phyloP scores from a whole-genome alignment of 1,284 basidiomycete species.

The Athelia psychrophila region DNA sequence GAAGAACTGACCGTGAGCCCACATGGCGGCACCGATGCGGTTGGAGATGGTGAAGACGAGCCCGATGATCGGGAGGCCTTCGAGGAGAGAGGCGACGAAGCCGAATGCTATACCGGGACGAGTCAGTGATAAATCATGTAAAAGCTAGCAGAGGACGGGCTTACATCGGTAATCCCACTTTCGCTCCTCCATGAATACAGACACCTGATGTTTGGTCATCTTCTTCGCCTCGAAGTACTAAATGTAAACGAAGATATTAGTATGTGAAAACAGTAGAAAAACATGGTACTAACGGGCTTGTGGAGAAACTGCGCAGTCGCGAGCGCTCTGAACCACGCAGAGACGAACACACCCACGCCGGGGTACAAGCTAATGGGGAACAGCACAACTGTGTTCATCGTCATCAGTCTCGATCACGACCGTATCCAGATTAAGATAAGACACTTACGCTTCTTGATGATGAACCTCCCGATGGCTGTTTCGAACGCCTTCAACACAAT shows the following conservation, averaged over 20 bases:
- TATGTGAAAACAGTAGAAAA: background rate
- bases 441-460: conserved; percentile 46
- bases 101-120: conserved; percentile 61
- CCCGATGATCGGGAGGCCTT: conserved; percentile 76
- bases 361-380: conserved; percentile 72
- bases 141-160: conserved; percentile 11
- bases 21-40: conserved; percentile 87
- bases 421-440: background rate
- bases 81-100: conserved; percentile 74
- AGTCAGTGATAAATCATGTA: background rate
- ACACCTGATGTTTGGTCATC: conserved; percentile 68
- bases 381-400: conserved; percentile 50
- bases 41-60: conserved; percentile 82
- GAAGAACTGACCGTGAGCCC: conserved; percentile 67
- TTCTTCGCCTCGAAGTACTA: conserved; percentile 82
- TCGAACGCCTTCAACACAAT: conserved; percentile 29
- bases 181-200: conserved; percentile 80
- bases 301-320: conserved; percentile 72
- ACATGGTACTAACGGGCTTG: conserved; percentile 47
- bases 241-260: conserved; percentile 6
- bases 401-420: background rate
- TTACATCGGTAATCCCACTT: conserved; percentile 83
- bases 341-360: conserved; percentile 61
- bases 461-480: conserved; percentile 46
- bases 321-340: conserved; percentile 66